phyloP scores from a whole-genome alignment of 768 basidiomycete genomes.

The Termitomyces heimii region DNA sequence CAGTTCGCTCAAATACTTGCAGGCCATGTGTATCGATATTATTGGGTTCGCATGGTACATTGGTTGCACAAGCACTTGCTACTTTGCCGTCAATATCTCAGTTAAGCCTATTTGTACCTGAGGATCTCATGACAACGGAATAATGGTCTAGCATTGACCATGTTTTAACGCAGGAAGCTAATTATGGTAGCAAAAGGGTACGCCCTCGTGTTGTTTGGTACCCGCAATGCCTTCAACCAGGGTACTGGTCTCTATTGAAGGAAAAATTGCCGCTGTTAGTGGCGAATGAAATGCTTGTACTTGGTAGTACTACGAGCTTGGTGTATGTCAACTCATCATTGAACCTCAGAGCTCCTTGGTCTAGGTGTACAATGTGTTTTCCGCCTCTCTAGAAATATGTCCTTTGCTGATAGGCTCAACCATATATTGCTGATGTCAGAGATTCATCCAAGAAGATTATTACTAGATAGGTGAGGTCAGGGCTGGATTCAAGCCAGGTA shows the following conservation, averaged over 20 bases:
- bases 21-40: not conserved
- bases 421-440: too few relatives aligned
- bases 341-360: not conserved
- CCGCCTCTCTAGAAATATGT: not conserved
- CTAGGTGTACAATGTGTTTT: not conserved
- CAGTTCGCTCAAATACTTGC: not conserved
- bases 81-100: not conserved
- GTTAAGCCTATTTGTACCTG: not conserved
- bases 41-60: not conserved
- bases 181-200: not conserved
- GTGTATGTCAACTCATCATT: too few relatives aligned
- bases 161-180: not conserved
- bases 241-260: not conserved
- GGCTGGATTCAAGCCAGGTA: too few relatives aligned
- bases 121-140: not conserved
- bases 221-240: not conserved
- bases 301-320: not conserved
- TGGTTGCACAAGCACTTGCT: not conserved
- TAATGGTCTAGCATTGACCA: not conserved
- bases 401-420: too few relatives aligned
- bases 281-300: not conserved
- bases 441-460: too few relatives aligned
- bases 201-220: not conserved
- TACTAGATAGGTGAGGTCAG: too few relatives aligned
- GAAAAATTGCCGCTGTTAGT: not conserved